These are phyloP conservation scores for Pontederia crassipes DNA, from an alignment of 176 grass and related monocot genomes.

Conservation along the genomic window DNA sequence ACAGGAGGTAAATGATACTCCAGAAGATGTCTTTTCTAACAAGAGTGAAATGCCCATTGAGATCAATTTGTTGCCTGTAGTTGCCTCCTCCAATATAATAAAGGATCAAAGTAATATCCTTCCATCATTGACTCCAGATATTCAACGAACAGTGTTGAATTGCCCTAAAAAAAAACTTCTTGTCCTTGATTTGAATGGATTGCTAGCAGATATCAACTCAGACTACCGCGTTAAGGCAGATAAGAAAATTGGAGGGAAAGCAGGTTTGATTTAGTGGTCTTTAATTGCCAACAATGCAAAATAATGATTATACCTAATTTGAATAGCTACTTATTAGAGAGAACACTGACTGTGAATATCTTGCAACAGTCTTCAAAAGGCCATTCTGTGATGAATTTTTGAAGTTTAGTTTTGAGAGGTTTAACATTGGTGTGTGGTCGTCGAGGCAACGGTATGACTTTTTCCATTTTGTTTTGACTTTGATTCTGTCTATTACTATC, in stretches of 20 bases:
- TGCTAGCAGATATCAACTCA: constrained; percentile 73
- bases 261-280: constrained; percentile 30
- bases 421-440: constrained; percentile 39
- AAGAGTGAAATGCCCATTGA: too few relatives aligned
- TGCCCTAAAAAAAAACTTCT: constrained; percentile 61
- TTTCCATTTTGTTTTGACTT: neutral
- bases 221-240: constrained; percentile 46
- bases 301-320: neutral
- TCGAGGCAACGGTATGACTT: constrained; percentile 20
- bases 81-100: too few relatives aligned
- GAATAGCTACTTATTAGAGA: neutral
- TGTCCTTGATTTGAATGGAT: constrained; percentile 90
- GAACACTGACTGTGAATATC: too few relatives aligned
- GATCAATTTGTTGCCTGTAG: too few relatives aligned
- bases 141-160: constrained; percentile 11
- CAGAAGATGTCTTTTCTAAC: too few relatives aligned
- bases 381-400: constrained; percentile 45
- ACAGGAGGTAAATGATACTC: too few relatives aligned
- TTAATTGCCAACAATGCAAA: neutral
- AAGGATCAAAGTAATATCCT: too few relatives aligned
- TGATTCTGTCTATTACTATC: neutral
- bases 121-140: constrained; percentile 2
- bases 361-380: constrained; percentile 40
- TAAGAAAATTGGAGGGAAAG: constrained; percentile 56
- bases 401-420: constrained; percentile 40